Evolutionary conservation across 129 eudicot species (phyloP).

Genomic region (Artemisia tridentata): DNA sequence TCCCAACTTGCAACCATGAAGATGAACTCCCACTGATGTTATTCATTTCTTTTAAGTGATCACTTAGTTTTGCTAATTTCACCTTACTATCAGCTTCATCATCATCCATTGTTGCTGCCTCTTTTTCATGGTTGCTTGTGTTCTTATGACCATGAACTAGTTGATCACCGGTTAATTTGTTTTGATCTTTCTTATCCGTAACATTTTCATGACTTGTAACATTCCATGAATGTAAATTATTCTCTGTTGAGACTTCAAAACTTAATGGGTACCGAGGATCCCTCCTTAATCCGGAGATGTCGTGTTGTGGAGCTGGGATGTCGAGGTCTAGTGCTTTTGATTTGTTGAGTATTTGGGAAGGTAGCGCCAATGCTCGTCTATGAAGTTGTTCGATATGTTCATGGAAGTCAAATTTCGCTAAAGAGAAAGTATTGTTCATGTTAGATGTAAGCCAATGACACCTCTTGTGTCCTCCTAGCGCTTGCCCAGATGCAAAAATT

Average conservation of each 20-base stretch:
- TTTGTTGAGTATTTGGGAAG: slow-evolving; percentile 30
- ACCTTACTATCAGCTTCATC: slow-evolving; percentile 90
- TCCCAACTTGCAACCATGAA: slow-evolving; percentile 91
- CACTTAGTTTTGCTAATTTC: slow-evolving; percentile 72
- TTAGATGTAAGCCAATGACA: slow-evolving; percentile 95
- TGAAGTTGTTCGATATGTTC: slow-evolving; percentile 48
- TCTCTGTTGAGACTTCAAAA: slow-evolving; percentile 73
- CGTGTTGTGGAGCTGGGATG: slow-evolving; percentile 47
- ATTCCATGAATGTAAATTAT: slow-evolving; percentile 55
- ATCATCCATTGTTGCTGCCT: slow-evolving; percentile 34
- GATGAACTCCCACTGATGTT: slow-evolving; percentile 55
- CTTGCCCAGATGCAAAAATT: slow-evolving; percentile 80
- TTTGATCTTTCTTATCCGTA: slow-evolving; percentile 18
- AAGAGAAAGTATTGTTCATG: slow-evolving; percentile 47
- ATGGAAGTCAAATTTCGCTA: slow-evolving; percentile 44
- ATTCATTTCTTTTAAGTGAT: slow-evolving; percentile 53
- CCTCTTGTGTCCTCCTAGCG: slow-evolving; percentile 89
- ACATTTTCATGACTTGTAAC: slow-evolving; percentile 18
- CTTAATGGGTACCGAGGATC: slow-evolving; percentile 50
- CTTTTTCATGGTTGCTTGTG: slow-evolving; percentile 19
- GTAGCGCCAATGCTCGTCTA: slow-evolving; percentile 36
- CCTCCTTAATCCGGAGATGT: slow-evolving; percentile 32
- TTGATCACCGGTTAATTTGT: slow-evolving; percentile 14
- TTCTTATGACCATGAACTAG: slow-evolving; percentile 28
- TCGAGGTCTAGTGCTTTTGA: slow-evolving; percentile 55